A percentile compares a stretch with the other conserved stretches of the same genome.
Evolutionary conservation across 208 protist genomes (phyloP).

Genomic region (Leptomonas seymouri): DNA sequence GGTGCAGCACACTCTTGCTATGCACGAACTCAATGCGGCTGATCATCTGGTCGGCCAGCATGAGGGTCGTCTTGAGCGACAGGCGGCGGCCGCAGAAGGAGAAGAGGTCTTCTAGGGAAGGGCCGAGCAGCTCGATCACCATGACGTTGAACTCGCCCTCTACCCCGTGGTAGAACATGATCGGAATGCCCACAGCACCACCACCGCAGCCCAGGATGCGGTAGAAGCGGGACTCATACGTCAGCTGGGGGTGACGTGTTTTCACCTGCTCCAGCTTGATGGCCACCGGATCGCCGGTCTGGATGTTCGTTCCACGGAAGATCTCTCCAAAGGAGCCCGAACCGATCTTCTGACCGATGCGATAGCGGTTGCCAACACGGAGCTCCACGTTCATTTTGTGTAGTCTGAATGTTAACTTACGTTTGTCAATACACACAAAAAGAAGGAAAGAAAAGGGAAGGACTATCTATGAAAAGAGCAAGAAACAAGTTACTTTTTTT

Average conservation of each 20-base stretch:
- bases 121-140: constrained; percentile 94
- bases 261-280: constrained; percentile 93
- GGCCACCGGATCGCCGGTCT: constrained; percentile 88
- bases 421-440: background rate
- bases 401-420: constrained; percentile 58
- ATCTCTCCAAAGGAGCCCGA: constrained; percentile 95
- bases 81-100: constrained; percentile 87
- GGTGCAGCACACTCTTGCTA: constrained; percentile 92
- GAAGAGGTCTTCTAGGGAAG: constrained; percentile 93
- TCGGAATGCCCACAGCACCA: constrained; percentile 85
- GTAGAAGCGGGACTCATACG: constrained; percentile 91
- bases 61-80: constrained; percentile 92
- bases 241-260: constrained; percentile 92
- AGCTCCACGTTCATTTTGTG: constrained; percentile 93
- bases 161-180: constrained; percentile 87
- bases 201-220: constrained; percentile 82
- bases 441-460: background rate
- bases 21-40: constrained; percentile 92
- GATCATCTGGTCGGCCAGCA: constrained; percentile 94
- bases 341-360: constrained; percentile 98
- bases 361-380: constrained; percentile 96
- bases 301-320: constrained; percentile 91
- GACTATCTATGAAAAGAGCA: background rate
- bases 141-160: constrained; percentile 94
- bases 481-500: background rate